A percentile compares a stretch with the other conserved stretches of the same genome.
phyloP scores from a whole-genome alignment of 208 protist genomes.

The Trypanosoma cruzi region DNA sequence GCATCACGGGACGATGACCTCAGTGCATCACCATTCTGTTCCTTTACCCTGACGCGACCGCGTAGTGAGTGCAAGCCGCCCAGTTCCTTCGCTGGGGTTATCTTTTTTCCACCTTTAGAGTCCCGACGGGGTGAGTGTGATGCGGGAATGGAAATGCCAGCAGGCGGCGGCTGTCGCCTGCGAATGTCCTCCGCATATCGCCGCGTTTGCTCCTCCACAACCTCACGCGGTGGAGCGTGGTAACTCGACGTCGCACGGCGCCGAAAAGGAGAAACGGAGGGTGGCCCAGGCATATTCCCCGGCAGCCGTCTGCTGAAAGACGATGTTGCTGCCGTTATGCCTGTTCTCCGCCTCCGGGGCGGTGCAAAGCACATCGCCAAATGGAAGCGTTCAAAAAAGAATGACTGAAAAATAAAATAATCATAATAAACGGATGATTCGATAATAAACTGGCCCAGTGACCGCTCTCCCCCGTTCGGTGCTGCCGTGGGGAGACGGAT shows the following conservation, averaged over 20 bases:
- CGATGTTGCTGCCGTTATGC: background rate
- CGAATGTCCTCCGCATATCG: background rate
- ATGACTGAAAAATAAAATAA: too few relatives aligned
- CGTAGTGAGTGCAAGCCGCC: background rate
- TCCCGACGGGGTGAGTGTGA: background rate
- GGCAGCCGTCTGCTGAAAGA: background rate
- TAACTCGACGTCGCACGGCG: background rate
- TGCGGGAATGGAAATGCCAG: background rate
- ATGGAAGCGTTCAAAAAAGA: too few relatives aligned
- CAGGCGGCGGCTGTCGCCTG: background rate
- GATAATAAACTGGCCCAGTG: too few relatives aligned
- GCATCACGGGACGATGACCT: too few relatives aligned
- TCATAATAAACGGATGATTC: too few relatives aligned
- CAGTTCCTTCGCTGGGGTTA: background rate
- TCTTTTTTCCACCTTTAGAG: background rate
- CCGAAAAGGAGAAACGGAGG: too few relatives aligned
- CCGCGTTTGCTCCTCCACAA: background rate
- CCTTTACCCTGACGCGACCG: too few relatives aligned
- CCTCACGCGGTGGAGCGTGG: background rate
- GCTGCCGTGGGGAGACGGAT: too few relatives aligned
- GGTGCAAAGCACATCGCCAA: constrained; percentile 10
- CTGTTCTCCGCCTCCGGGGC: background rate
- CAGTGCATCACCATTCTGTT: too few relatives aligned
- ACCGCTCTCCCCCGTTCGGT: too few relatives aligned
- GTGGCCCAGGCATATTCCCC: background rate